A percentile compares a stretch with the other conserved stretches of the same genome.
Evolutionary conservation across 306 rosid species (phyloP).

Genomic region (Cucumis hystrix): DNA sequence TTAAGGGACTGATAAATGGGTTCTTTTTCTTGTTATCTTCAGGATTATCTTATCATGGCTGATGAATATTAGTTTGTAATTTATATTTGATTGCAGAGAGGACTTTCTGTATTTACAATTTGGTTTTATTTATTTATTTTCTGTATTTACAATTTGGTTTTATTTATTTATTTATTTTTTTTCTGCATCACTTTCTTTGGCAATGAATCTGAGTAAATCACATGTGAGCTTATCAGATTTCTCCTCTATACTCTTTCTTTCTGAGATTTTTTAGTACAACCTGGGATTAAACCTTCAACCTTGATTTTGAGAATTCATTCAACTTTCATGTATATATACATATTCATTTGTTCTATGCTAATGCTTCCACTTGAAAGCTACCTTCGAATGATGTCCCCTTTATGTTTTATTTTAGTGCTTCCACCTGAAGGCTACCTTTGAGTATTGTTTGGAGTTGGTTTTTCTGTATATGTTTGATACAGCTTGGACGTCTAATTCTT

Average conservation of each 20-base stretch:
- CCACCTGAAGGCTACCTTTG: no score
- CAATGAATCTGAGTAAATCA: not conserved
- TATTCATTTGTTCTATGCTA: no score
- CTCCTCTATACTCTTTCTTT: not conserved
- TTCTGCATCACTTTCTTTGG: not conserved
- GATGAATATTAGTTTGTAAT: not conserved
- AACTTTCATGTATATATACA: no score
- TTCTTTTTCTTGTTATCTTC: not conserved
- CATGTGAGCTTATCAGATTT: not conserved
- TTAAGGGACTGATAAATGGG: not conserved
- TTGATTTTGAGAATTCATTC: not conserved
- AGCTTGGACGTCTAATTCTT: not conserved
- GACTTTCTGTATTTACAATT: not conserved
- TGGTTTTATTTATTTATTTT: not conserved
- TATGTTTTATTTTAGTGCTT: no score
- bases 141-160: not conserved
- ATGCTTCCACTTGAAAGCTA: no score
- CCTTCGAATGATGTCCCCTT: not conserved
- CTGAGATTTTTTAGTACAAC: not conserved
- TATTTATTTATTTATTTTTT: not conserved
- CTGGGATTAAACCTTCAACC: no score
- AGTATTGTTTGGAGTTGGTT: not conserved
- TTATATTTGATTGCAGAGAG: not conserved
- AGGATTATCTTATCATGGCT: not conserved
- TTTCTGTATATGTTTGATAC: not conserved